Base-by-base conservation (phyloP, 345 rosid species). In the Noccaea bulbosa region DNA sequence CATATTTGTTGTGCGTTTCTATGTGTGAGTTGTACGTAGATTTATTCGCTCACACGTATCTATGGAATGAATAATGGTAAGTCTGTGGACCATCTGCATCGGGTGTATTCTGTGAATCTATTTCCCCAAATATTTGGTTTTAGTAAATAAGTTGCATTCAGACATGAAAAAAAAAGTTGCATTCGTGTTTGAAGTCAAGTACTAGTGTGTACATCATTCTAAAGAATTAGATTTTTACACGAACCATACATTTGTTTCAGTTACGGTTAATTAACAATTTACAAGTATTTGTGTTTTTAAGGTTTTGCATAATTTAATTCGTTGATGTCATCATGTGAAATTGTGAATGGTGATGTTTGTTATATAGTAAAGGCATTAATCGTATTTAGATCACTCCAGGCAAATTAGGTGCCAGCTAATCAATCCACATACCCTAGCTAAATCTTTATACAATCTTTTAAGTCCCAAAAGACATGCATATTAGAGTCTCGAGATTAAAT, bases 81-180 rank as follows among this genome's bases (percentile, higher is more conserved):
- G 15, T 15, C 16, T 68, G 74, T 75, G 78, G 78, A 75, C 78
- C 78, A 61, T 75, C 73, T 75, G 74, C 70, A 62, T 62, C 49
- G 48, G 49, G 10, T 67, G 73, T 47, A 68, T 68, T 47, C 30
- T 75, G 69, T 69, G 65, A 68, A 75, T 53, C 56, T 46, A 68
- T 69, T 75, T 74, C 43, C 56, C 52, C 57, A 75, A 60, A 61
- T 60, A 50, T 69, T 75, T 62, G 65, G 69, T 55, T 69, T 34
- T 62, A 43, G 73, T 55, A 60, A 60, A 67, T 67, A 74, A 67
- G 37, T 67, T 67, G 62, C 73, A 67, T 67, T 67, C 73, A 67
- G 45, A 62, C 52, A 44, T 44, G 45, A 14, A 32, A 30, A 15
- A 43, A 8, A 60, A 58, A 49, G 56, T 58, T 73, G 37, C 77